A percentile compares a stretch with the other conserved stretches of the same genome.
Conservation (phyloP, 331 rosid species). For the Erythrophleum ivorense region DNA sequence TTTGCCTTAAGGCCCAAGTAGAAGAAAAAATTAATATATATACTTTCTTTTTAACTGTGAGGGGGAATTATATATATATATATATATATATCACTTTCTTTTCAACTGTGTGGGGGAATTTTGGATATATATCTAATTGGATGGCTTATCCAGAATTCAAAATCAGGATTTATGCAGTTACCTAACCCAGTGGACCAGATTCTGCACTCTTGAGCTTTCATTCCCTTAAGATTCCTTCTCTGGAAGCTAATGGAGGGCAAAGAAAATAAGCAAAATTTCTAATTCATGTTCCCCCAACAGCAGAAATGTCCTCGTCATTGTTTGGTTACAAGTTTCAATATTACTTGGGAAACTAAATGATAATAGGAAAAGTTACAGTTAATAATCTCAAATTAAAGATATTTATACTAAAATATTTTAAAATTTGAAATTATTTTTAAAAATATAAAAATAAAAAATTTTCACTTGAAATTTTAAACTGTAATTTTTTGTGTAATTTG, state of each 20-base stretch:
- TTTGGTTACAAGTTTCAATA: background rate
- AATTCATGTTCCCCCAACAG: background rate
- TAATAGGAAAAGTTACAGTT: background rate
- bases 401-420: too few species aligned
- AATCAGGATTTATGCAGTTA: slow-evolving; percentile 32
- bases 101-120: background rate
- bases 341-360: background rate
- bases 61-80: too few species aligned
- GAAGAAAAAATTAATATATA: background rate
- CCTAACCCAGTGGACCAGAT: slow-evolving; percentile 52
- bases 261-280: background rate
- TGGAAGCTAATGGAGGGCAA: background rate
- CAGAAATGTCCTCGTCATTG: background rate
- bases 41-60: too few species aligned
- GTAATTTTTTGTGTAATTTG: too few species aligned
- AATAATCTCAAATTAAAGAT: too few species aligned
- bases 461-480: too few species aligned
- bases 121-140: background rate
- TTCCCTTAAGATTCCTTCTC: slow-evolving; percentile 25
- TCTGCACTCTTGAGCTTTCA: slow-evolving; percentile 32
- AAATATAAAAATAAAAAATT: too few species aligned
- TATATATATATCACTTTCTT: background rate
- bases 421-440: too few species aligned
- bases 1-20: slow-evolving; percentile 19
- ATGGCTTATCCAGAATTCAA: slow-evolving; percentile 2